Conservation (phyloP, 2,329 filamentous ascomycete genomes). For the Colletotrichum magnum region DNA sequence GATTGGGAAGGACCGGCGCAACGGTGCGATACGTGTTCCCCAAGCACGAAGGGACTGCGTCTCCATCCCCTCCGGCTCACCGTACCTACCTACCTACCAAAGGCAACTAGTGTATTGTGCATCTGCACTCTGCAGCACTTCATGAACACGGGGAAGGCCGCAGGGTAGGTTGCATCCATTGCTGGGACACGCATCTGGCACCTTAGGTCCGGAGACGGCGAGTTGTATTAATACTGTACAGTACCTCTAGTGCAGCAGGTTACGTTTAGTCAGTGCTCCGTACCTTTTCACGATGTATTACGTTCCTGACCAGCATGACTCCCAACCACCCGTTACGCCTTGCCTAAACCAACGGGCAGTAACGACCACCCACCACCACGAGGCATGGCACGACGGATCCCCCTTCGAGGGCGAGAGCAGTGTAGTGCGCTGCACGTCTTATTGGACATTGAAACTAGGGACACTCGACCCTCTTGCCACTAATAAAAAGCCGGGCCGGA, state of each 20-base stretch:
- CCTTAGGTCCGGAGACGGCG: background rate
- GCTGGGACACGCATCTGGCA: background rate
- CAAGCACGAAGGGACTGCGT: background rate
- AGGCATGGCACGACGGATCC: constrained; percentile 21
- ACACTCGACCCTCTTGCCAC: constrained; percentile 5
- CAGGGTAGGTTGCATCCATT: constrained; percentile 15
- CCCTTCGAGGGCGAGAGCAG: constrained; percentile 4
- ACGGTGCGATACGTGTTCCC: background rate
- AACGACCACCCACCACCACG: constrained; percentile 16
- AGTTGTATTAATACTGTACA: background rate
- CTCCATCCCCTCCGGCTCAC: background rate
- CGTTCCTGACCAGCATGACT: background rate
- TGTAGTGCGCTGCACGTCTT: background rate
- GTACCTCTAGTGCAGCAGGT: too few species aligned
- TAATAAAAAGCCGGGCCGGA: constrained; percentile 5
- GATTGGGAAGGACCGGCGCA: background rate
- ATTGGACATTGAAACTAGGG: constrained; percentile 3
- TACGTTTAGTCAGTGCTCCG: too few species aligned
- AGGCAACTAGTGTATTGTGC: background rate
- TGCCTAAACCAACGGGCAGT: too few species aligned
- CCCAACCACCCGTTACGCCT: constrained; percentile 20
- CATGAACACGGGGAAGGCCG: constrained; percentile 29
- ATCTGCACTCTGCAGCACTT: constrained; percentile 20
- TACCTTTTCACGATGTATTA: background rate
- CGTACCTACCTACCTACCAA: too few species aligned